Evolutionary conservation across 495 filamentous ascomycete species (phyloP), one percentile per base, ranked within the genome.

Genomic region (Penicillium paxilli): DNA sequence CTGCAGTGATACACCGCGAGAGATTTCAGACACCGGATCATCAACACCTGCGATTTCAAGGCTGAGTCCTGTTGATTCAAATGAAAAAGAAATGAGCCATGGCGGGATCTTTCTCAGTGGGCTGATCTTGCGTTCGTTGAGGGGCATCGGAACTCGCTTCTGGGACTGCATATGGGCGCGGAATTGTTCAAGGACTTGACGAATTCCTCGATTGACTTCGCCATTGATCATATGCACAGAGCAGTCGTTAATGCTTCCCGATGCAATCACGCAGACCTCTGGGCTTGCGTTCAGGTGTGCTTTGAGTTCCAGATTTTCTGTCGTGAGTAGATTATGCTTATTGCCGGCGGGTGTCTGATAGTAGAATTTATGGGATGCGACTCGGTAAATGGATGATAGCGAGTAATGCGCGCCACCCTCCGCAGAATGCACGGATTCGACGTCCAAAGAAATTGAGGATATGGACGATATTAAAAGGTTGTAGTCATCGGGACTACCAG

Each of bases 401-500:
- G 87, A 87, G 66, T 99, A 99, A 62, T 96, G 89, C 5, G 87
- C 74, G 11, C 96, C 88, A 30, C 87, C 91, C 41, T 88, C 87
- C 5, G 86, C 79, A 19, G 92, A 95, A 72, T 99, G 94, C 10
- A 90, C 95, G 4, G 94, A 97, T 63, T 99, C 94, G 17, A 92
- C 79, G 62, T 98, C 95, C 24, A 97, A 72, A 0, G 91, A 92
- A 26, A 98, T 84, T 0, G 92, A 96, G 0, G 94, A 97, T 32
- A 96, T 87, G 25, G 91, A 91, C 6, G 88, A 94, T 22, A 99
- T 96, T 21, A 99, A 87, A 10, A 99, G 80, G 63, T 97, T 96
- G 55, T 91, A 96, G 55, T 96, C 91, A 42, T 81, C 84, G 21
- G 65, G 65, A 51, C 65, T 69, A 19, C 73, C 69, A 41, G 85